These are phyloP conservation scores for Lipomyces anomalus DNA, from an alignment of 805 yeast genomes.

Conservation along the genomic window DNA sequence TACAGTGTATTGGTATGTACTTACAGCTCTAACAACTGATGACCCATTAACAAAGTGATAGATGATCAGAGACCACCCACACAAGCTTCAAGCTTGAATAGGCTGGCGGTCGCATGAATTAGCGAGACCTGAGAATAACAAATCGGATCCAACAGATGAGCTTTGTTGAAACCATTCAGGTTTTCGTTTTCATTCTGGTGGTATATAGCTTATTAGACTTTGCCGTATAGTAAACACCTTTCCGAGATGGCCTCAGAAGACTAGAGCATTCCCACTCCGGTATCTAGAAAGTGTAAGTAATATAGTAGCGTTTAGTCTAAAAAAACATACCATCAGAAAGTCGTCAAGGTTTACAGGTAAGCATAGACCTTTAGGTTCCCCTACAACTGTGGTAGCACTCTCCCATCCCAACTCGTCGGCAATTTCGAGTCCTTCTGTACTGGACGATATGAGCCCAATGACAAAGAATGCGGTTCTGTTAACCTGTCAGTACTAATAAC, in stretches of 20 bases:
- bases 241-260: constrained; percentile 16
- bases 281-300: constrained; percentile 1
- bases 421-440: constrained; percentile 76
- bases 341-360: constrained; percentile 12
- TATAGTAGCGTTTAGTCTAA: neutral
- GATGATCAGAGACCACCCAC: no score
- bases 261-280: constrained; percentile 9
- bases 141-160: no score
- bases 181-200: no score
- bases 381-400: constrained; percentile 42
- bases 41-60: no score
- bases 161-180: no score
- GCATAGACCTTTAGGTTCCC: constrained; percentile 34
- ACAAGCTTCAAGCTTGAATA: no score
- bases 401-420: constrained; percentile 78
- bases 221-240: constrained; percentile 21
- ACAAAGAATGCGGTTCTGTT: constrained; percentile 60
- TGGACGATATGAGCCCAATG: constrained; percentile 65
- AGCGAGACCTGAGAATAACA: no score
- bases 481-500: neutral
- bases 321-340: constrained; percentile 8
- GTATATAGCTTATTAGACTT: no score
- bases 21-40: no score
- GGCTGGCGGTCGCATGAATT: no score
- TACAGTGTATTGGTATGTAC: no score